These are phyloP conservation scores for Domatiomyces globalis DNA, from an alignment of 2,329 filamentous ascomycete species.

Conservation along the genomic window DNA sequence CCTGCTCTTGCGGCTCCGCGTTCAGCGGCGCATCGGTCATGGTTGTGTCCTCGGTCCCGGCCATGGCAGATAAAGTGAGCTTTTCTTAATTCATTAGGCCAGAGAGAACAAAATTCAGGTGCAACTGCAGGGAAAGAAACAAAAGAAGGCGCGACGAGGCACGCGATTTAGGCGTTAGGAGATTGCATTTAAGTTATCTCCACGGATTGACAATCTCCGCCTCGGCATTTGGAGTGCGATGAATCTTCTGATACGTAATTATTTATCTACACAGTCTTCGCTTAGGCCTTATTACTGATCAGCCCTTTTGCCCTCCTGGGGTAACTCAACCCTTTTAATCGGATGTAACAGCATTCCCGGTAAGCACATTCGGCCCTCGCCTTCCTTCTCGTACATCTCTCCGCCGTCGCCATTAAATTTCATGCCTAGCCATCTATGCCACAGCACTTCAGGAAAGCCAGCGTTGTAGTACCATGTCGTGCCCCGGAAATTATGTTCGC, in stretches of 20 bases:
- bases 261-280: background rate
- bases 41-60: background rate
- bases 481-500: constrained; percentile 78
- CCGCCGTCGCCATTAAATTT: constrained; percentile 65
- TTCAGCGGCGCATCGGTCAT: background rate
- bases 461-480: constrained; percentile 88
- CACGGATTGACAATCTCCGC: background rate
- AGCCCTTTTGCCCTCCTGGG: constrained; percentile 20
- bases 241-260: background rate
- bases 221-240: constrained; percentile 13
- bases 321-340: constrained; percentile 57
- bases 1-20: background rate
- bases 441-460: constrained; percentile 66
- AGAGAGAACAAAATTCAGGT: background rate
- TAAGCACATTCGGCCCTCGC: constrained; percentile 78
- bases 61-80: background rate
- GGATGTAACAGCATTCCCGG: constrained; percentile 84
- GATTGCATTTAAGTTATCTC: background rate
- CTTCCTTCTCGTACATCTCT: constrained; percentile 57
- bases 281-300: constrained; percentile 1
- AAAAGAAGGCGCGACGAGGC: background rate
- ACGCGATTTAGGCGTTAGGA: background rate
- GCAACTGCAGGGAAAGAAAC: background rate
- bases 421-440: constrained; percentile 73
- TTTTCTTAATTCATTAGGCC: background rate